phyloP scores from a whole-genome alignment of 2,329 filamentous ascomycete species.

The Calonectria ilicicola region DNA sequence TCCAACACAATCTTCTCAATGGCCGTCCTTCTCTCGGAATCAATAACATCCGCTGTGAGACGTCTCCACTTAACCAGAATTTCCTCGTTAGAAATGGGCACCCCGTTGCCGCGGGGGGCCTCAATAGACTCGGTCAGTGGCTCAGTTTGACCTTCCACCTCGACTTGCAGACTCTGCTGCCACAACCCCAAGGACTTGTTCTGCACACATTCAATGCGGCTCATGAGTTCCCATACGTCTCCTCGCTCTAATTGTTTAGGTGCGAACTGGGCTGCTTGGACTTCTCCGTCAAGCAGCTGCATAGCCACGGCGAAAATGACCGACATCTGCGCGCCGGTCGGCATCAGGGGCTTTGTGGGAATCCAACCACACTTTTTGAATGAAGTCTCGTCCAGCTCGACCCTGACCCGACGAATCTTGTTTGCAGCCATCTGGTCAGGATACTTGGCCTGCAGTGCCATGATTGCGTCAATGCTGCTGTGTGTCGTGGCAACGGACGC shows the following conservation, averaged over 20 bases:
- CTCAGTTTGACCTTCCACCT: not conserved
- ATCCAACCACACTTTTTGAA: conserved; percentile 2
- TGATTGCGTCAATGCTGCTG: not conserved
- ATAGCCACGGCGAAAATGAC: not conserved
- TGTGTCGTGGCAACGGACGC: conserved; percentile 6
- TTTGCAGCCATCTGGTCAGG: not conserved
- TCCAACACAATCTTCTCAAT: conserved; percentile 1
- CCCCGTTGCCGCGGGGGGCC: not conserved
- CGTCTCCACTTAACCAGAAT: not conserved
- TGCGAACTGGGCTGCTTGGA: conserved; percentile 7
- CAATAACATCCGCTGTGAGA: not conserved
- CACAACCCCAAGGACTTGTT: not conserved
- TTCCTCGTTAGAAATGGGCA: not conserved
- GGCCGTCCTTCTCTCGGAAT: not conserved
- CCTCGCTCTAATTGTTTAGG: not conserved
- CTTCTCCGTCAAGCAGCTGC: conserved; percentile 6
- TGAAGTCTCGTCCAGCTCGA: not conserved
- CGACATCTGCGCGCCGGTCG: not conserved
- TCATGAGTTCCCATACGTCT: conserved; percentile 1
- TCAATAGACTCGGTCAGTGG: not conserved
- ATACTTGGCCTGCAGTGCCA: not conserved
- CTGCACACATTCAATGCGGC: not conserved
- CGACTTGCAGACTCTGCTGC: not conserved
- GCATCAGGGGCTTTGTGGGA: not conserved
- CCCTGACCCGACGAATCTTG: not conserved